Base-by-base conservation (phyloP, 495 filamentous ascomycete species). In the Daldinia grandis region DNA sequence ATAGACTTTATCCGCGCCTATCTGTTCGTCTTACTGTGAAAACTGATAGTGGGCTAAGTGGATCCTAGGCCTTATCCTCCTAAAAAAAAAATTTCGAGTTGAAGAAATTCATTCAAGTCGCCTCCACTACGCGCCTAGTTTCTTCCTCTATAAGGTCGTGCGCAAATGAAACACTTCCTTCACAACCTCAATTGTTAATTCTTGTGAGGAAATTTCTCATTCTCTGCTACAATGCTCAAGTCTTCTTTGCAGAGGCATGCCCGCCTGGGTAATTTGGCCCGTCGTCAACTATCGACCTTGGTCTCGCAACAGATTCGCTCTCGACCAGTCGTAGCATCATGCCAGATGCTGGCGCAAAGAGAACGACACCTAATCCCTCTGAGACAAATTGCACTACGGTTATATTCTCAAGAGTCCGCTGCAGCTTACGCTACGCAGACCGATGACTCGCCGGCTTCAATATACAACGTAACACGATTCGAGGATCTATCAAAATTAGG, bases 401-500 rank as follows among this genome's bases (percentile, higher is more conserved):
- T 78, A 67, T 84, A 83, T 72, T 82, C 81, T 27, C 70, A 69
- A 56, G 78, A 78, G 59, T 78, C 78, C 8, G 71, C 78, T 27
- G 71, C 70, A 24, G 62, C 71, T 15, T 47, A 61, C 7, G 49
- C 50, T 5, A 21, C 62, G 17, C 24, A 19, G 12, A 64, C 21
- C 3, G 64, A 60, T 42, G 21, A 72, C 25, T 64, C 75, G 17
- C 30, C 60, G 5, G 71, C 58, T 51, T 28, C 63, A 12, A 38
- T 66, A n/a, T 71, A 64, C 7, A 70, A 71, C 33, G 77, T 93
- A 73, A 91, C 89, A 19, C 83, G 83, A 40, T 99, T 99, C 75
- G 73, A 82, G 3, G 89, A 97, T 38, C 82, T 99, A 30, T 78
- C 78, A 27, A 80, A 83, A 4, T 78, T 87, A 25, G 86, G 87